A percentile compares a stretch with the other conserved stretches of the same genome.
Conservation (phyloP, 208 protist genomes). For the Porcisia deanei region DNA sequence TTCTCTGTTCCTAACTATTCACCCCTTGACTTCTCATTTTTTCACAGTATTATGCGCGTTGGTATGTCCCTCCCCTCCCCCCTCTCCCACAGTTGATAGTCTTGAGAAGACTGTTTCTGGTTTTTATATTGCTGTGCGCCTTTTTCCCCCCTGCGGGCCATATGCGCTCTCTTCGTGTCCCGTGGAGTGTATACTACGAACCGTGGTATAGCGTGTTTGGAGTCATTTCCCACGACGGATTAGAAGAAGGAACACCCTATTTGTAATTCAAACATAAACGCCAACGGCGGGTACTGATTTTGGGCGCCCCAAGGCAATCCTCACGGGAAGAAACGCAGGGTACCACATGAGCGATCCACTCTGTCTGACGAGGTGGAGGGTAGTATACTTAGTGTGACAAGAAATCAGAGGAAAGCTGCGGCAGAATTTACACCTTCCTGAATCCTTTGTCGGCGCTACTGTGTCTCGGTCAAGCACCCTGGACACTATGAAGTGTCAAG, state of each 20-base stretch:
- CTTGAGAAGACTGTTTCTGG: constrained; percentile 1
- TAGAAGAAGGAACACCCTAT: neutral
- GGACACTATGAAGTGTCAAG: neutral
- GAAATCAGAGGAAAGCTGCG: neutral
- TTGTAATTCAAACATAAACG: neutral
- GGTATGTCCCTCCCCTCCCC: neutral
- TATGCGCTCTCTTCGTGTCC: neutral
- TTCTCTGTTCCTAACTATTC: constrained; percentile 2
- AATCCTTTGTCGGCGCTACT: neutral
- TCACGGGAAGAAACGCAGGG: neutral
- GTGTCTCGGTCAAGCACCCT: neutral
- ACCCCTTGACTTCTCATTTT: neutral
- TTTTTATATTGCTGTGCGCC: constrained; percentile 14
- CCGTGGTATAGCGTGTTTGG: neutral
- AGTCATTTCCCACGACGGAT: neutral
- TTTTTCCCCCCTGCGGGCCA: constrained; percentile 2
- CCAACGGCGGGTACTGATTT: neutral
- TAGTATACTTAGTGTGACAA: neutral
- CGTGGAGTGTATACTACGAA: neutral
- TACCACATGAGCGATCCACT: neutral
- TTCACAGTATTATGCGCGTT: neutral
- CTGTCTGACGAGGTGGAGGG: neutral
- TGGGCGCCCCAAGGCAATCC: neutral
- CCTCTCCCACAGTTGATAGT: neutral
- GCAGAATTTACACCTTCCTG: neutral